Percentiles rank a stretch among this genome's conserved stretches.
phyloP scores from a whole-genome alignment of 1,284 basidiomycete genomes.

The Phylloporus gajari region DNA sequence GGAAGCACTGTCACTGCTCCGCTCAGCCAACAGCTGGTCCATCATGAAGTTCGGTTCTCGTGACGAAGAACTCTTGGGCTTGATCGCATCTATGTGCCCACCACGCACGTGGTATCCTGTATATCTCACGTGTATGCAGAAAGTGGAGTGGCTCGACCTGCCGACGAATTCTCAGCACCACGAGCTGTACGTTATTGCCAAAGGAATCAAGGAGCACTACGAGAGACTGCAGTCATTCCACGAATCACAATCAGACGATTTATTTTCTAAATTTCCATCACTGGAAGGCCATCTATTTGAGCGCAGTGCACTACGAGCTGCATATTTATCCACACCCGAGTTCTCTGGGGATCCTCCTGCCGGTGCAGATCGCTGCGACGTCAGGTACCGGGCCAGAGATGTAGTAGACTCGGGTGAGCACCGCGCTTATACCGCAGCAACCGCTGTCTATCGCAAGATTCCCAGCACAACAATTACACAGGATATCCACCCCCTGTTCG shows the following conservation, averaged over 20 bases:
- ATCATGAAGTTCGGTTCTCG: slow-evolving; percentile 47
- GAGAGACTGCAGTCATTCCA: slow-evolving; percentile 25
- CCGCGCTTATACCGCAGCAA: slow-evolving; percentile 23
- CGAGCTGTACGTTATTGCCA: slow-evolving; percentile 36
- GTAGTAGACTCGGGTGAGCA: no score
- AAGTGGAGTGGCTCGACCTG: slow-evolving; percentile 29
- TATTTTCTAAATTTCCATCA: slow-evolving; percentile 15
- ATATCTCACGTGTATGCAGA: no score
- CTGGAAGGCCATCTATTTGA: slow-evolving; percentile 20
- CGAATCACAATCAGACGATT: neutral
- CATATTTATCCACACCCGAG: slow-evolving; percentile 19
- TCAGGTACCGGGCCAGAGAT: no score
- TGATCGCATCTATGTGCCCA: slow-evolving; percentile 47
- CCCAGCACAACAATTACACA: no score
- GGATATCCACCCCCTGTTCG: no score
- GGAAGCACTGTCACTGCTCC: slow-evolving; percentile 54
- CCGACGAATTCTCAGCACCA: slow-evolving; percentile 44
- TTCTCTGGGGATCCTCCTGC: no score
- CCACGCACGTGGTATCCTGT: no score
- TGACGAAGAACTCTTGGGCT: slow-evolving; percentile 45
- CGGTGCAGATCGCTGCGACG: no score
- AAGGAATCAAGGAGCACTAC: slow-evolving; percentile 47
- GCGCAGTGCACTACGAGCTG: slow-evolving; percentile 28
- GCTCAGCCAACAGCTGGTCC: slow-evolving; percentile 50
- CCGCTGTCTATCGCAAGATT: no score